These are phyloP conservation scores for Tetratostichococcus sp. DNA, from an alignment of 139 green algal species.

Conservation along the genomic window DNA sequence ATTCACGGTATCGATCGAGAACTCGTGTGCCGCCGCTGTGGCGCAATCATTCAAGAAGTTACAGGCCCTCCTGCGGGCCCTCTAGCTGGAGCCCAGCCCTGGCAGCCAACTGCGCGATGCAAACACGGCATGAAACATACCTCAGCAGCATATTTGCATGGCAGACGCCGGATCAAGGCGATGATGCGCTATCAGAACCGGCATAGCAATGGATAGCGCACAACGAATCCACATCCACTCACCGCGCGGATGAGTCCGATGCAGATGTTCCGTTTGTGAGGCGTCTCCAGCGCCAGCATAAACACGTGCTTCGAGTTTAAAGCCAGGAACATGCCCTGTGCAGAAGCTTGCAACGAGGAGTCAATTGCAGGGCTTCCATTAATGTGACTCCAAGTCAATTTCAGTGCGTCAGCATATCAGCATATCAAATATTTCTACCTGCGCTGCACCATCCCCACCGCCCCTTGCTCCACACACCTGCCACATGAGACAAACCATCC, in stretches of 20 bases:
- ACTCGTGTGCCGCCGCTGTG: too few species aligned
- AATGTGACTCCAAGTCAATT: too few species aligned
- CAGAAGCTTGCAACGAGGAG: too few species aligned
- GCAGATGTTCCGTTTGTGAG: background rate
- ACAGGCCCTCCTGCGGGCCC: background rate
- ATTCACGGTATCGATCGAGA: too few species aligned
- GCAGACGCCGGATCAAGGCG: too few species aligned
- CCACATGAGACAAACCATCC: too few species aligned
- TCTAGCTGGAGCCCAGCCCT: background rate
- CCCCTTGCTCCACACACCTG: background rate
- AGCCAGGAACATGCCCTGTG: constrained; percentile 3
- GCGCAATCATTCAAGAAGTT: background rate
- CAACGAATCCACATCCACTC: background rate
- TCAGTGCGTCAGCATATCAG: too few species aligned
- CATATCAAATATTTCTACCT: too few species aligned
- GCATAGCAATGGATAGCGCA: background rate
- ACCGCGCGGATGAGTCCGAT: background rate
- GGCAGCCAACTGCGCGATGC: background rate
- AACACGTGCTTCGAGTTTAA: background rate
- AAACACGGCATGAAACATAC: too few species aligned
- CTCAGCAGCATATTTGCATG: too few species aligned
- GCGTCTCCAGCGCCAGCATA: background rate
- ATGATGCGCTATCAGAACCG: too few species aligned
- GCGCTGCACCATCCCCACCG: background rate
- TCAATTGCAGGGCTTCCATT: too few species aligned